Evolutionary conservation across 2,329 filamentous ascomycete species (phyloP), one percentile per base, ranked within the genome.

Genomic region (Aspergillus hiratsukae): DNA sequence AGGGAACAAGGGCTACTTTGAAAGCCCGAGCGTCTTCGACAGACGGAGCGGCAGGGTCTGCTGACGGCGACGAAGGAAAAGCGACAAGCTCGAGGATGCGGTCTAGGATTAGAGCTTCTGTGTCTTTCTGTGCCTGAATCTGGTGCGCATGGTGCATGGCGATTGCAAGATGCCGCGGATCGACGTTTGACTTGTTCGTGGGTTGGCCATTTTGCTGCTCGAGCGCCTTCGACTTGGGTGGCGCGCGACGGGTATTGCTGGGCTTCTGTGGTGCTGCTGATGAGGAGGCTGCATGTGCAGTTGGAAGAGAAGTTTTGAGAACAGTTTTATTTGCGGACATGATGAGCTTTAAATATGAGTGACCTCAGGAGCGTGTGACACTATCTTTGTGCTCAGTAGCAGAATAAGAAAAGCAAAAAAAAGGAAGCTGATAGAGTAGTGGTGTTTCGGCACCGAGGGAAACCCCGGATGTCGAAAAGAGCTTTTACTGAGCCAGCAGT

Each of bases 91-190:
- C 77, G 64, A 96, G 82, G 59, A 93, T 84, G 66, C 82, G 81
- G 62, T 87, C 81, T 55, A 92, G 80, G 61, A 97, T 93, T 60
- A 86, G 76, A 41, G 83, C 77, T 75, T 96, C 88, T 62, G 89
- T 81, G 50, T 89, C 84, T 72, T 93, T 95, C 68, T 89, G 89
- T 64, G 90, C 82, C 73, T 96, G 89, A 52, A 97, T 86, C 54
- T 90, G 84, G 63, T 83, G 83, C 45, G 93, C 93, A 78, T 97
- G 91, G 67, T 91, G 84, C 57, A 94, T 76, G 51, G 91, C 93
- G 55, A 90, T 82, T 57, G 87, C 82, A 14, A 78, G 64, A 55
- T 78, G 73, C 35, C 73, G 75, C 11, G 74, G 55, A 77, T 80
- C 66, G 77, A 77, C 62, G n/a, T 61, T 61, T 48, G 79, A 66